phyloP scores from a whole-genome alignment of 108 stramenopile species.

The Fragilariopsis cylindrus region DNA sequence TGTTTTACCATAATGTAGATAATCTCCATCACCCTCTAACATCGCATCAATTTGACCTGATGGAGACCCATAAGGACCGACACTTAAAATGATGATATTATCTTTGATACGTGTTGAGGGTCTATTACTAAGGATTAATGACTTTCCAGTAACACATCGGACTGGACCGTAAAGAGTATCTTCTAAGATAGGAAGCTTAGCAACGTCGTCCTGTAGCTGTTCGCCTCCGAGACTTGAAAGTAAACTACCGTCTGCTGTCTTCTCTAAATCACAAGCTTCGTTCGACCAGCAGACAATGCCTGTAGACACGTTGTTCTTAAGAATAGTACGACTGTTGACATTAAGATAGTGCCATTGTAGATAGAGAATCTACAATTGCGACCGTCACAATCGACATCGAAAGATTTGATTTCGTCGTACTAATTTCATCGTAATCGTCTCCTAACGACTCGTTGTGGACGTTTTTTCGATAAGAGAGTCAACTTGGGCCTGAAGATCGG shows the following conservation, averaged over 20 bases:
- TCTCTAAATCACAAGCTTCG: slow-evolving; percentile 30
- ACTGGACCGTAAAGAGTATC: slow-evolving; percentile 29
- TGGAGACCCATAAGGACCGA: slow-evolving; percentile 5
- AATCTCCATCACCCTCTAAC: slow-evolving; percentile 19
- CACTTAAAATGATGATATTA: neutral
- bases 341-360: neutral
- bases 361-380: slow-evolving; percentile 31
- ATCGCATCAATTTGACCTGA: neutral
- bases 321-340: slow-evolving; percentile 7
- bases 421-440: neutral
- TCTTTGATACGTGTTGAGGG: neutral
- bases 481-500: slow-evolving; percentile 24
- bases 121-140: neutral
- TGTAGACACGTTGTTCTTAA: slow-evolving; percentile 4
- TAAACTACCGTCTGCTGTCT: neutral
- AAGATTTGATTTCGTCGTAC: slow-evolving; percentile 7
- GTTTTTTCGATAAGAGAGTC: slow-evolving; percentile 11
- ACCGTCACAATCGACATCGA: slow-evolving; percentile 24
- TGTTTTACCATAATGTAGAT: slow-evolving; percentile 12
- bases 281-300: slow-evolving; percentile 43
- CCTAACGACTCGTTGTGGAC: neutral
- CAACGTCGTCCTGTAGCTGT: neutral
- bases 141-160: slow-evolving; percentile 33
- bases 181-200: slow-evolving; percentile 12
- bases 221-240: slow-evolving; percentile 22